Conservation (phyloP, 1,284 basidiomycete species). For the Fistulina hepatica region DNA sequence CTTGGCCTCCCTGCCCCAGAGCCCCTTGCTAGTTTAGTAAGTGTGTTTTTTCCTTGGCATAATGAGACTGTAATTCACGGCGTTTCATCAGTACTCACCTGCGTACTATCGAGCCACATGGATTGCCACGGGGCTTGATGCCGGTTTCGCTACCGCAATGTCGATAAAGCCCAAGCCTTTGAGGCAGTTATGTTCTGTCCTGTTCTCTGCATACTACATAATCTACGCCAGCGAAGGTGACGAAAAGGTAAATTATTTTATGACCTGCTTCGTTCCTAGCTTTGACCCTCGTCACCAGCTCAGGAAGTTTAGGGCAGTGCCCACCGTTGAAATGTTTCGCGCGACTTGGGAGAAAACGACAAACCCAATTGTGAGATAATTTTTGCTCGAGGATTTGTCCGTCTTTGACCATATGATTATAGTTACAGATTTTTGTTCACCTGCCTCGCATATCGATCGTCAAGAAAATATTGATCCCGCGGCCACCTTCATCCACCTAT, state of each 20-base stretch:
- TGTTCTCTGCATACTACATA: slow-evolving; percentile 90
- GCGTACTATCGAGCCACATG: slow-evolving; percentile 97
- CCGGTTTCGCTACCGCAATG: slow-evolving; percentile 95
- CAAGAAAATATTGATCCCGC: slow-evolving; percentile 69
- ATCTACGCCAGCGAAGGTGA: slow-evolving; percentile 89
- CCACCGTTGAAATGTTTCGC: slow-evolving; percentile 92
- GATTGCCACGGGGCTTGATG: slow-evolving; percentile 90
- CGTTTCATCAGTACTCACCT: slow-evolving; percentile 61
- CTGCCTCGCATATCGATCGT: slow-evolving; percentile 55
- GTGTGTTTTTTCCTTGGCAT: slow-evolving; percentile 20
- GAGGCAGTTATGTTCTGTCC: slow-evolving; percentile 72
- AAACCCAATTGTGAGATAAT: slow-evolving; percentile 73
- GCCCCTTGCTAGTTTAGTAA: slow-evolving; percentile 77
- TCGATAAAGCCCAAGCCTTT: slow-evolving; percentile 88
- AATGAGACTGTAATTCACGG: slow-evolving; percentile 7
- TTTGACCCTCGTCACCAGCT: slow-evolving; percentile 41
- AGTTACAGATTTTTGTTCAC: slow-evolving; percentile 62
- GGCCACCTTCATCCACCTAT: slow-evolving; percentile 69
- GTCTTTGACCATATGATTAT: slow-evolving; percentile 9
- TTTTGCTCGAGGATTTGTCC: slow-evolving; percentile 5
- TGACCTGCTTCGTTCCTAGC: slow-evolving; percentile 2
- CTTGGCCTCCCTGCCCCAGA: slow-evolving; percentile 86
- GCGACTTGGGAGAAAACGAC: slow-evolving; percentile 94
- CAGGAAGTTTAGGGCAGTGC: slow-evolving; percentile 81
- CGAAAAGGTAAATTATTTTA: slow-evolving; percentile 58